Percentiles rank a stretch among this genome's conserved stretches.
phyloP scores from a whole-genome alignment of 176 grass and related monocot genomes.

The maize (Zea mays) region DNA sequence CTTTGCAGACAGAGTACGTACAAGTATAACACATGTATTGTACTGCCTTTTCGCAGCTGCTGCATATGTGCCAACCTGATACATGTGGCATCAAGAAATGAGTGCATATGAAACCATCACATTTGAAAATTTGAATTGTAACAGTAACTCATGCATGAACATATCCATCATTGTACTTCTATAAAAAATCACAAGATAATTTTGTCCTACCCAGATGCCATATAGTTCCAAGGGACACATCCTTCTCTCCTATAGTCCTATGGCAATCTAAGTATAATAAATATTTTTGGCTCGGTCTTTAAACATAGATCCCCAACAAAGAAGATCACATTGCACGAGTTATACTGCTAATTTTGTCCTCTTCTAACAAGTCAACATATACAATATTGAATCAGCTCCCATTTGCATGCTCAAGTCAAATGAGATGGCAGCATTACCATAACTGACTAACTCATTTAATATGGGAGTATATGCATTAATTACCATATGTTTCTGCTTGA shows the following conservation, averaged over 20 bases:
- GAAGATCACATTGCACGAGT: not conserved
- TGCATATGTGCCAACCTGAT: constrained; percentile 98
- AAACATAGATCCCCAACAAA: constrained; percentile 5
- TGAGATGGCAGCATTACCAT: not conserved
- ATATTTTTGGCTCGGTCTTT: not conserved
- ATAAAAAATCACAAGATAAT: constrained; percentile 17
- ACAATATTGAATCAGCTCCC: not conserved
- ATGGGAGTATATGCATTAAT: constrained; percentile 1
- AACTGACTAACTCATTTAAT: constrained; percentile 29
- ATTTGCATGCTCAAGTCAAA: constrained; percentile 10
- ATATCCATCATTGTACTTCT: not conserved
- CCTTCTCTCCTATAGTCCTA: not conserved
- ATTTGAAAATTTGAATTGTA: not conserved
- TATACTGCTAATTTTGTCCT: not conserved
- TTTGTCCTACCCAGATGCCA: constrained; percentile 14
- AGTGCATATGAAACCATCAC: constrained; percentile 11
- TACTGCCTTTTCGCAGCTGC: constrained; percentile 79
- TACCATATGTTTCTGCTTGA: not conserved
- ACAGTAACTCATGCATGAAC: not conserved
- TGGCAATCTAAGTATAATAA: constrained; percentile 19
- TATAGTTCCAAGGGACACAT: constrained; percentile 19
- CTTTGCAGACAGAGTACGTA: constrained; percentile 91
- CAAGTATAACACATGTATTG: constrained; percentile 96
- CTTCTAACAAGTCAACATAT: not conserved
- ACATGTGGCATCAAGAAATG: constrained; percentile 44